phyloP scores from a whole-genome alignment of 352 stramenopile genomes.

The Globisporangium cederbergense region DNA sequence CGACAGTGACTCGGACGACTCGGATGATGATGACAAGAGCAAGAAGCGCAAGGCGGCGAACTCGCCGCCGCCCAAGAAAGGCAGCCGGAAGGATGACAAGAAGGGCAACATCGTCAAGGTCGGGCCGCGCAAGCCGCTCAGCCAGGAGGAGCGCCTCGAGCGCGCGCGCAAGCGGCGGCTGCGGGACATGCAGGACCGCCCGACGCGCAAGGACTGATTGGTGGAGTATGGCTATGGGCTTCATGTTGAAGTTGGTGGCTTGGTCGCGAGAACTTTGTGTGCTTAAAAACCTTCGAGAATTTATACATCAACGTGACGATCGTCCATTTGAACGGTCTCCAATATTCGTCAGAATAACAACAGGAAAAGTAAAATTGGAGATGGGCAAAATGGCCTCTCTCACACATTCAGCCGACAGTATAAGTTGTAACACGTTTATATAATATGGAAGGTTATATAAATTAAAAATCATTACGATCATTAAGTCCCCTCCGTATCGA shows the following conservation, averaged over 20 bases:
- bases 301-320: constrained; percentile 2
- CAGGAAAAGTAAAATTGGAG: not conserved
- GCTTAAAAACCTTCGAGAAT: not conserved
- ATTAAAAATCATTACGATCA: not conserved
- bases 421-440: not conserved
- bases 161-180: constrained; percentile 55
- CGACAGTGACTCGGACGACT: constrained; percentile 23
- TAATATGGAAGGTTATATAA: not conserved
- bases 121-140: constrained; percentile 56
- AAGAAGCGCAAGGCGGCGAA: constrained; percentile 14
- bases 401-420: not conserved
- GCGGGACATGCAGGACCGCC: constrained; percentile 66
- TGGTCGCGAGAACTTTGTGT: no score
- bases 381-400: not conserved
- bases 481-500: not conserved
- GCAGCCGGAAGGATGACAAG: constrained; percentile 23
- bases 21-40: constrained; percentile 29
- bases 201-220: constrained; percentile 46
- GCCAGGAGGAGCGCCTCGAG: constrained; percentile 62
- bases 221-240: not conserved
- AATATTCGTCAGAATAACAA: not conserved
- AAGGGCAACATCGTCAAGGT: constrained; percentile 54
- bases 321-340: not conserved
- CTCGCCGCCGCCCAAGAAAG: constrained; percentile 14
- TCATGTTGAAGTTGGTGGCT: not conserved